Evolutionary conservation across 176 grass and related monocot species (phyloP), one percentile per base, ranked within the genome.

Genomic region (Luzula sylvatica): DNA sequence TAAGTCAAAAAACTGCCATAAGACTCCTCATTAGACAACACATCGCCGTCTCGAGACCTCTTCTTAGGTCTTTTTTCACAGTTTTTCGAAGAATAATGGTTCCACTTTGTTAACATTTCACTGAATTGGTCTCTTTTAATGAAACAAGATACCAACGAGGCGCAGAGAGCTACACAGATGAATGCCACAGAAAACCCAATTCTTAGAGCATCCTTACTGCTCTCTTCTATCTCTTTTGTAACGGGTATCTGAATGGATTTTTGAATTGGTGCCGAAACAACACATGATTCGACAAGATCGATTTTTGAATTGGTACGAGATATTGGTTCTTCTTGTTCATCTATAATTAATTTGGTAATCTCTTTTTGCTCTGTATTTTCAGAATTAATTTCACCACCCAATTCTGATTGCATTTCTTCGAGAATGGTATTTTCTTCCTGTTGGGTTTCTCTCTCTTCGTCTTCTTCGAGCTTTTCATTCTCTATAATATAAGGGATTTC

Each of bases 51-150:
- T 41, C 6, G 41, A 14, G 21, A 20, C 15, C 20, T 26, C 42
- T 44, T 61, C 1, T 61, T 61, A 23, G 56, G 42, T 15, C 39
- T 44, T 23, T 61, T 61, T 41, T 45, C 12, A n/a, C 38, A 16
- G 24, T 45, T 61, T 20, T 45, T 44, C 42, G 38, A 44, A 43
- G 38, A 61, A 61, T 41, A 24, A 45, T 27, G 42, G 9, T 35
- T 35, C 56, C 56, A 24, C 20, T 44, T n/a, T n/a, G n/a, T n/a
- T 7, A 61, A 23, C 17, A 61, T 61, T 44, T 61, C 56, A 42
- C 56, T 7, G 9, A 61, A 61, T 61, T 61, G 56, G 7, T 61
- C 12, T 61, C 56, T 61, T 26, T 23, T 61, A n/a, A 61, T n/a
- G 42, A 61, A 42, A 44, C 39, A 61, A 45, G 56, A 61, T 21